Evolutionary conservation across 352 stramenopile species (phyloP).

Genomic region (Globisporangium perplexum): DNA sequence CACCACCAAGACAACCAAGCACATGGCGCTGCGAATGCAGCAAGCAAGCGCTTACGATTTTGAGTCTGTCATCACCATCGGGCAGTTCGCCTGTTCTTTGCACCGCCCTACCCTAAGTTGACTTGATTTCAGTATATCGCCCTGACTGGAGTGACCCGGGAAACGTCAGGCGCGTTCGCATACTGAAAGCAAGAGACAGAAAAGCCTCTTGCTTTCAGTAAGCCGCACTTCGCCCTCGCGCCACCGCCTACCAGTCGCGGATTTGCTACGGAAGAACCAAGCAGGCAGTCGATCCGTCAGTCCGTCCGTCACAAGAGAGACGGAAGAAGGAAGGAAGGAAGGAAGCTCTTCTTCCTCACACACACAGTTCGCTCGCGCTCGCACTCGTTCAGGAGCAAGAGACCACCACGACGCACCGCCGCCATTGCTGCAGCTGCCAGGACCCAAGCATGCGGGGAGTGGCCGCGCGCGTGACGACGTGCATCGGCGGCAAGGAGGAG

Average conservation of each 20-base stretch:
- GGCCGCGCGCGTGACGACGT: conserved; percentile 66
- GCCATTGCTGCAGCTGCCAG: conserved; percentile 10
- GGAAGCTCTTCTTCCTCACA: not conserved
- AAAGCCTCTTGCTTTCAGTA: no score
- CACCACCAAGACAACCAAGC: no score
- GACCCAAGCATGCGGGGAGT: conserved; percentile 52
- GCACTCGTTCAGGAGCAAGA: no score
- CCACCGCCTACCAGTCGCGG: not conserved
- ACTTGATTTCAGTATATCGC: no score
- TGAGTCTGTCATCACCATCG: no score
- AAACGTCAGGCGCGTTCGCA: not conserved
- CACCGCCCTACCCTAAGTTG: not conserved
- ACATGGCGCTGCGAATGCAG: no score
- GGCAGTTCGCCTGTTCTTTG: not conserved
- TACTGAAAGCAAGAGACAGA: not conserved
- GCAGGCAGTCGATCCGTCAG: no score
- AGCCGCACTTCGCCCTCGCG: no score
- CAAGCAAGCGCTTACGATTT: no score
- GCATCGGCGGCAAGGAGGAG: conserved; percentile 75
- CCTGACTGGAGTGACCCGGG: no score
- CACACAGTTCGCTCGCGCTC: not conserved
- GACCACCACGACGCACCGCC: not conserved
- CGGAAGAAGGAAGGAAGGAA: not conserved
- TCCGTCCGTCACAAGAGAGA: no score
- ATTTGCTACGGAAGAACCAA: not conserved